Base-by-base conservation (phyloP, 192 early-diverging fungal genomes). In the Entophlyctis luteolus region DNA sequence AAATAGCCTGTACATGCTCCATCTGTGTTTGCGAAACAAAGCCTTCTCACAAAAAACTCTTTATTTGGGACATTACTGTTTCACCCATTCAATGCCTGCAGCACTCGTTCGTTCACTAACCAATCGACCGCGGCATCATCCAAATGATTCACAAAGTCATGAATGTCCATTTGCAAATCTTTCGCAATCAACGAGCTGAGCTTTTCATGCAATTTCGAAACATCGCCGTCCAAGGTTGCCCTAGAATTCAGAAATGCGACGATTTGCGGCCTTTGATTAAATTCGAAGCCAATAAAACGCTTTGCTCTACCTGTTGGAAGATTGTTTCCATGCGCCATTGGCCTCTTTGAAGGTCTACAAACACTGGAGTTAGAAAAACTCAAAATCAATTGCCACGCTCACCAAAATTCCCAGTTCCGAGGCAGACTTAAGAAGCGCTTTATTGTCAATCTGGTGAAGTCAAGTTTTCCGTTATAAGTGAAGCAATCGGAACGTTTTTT, bases 81-180 rank as follows among this genome's bases (percentile, higher is more conserved):
- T n/a, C n/a, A n/a, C n/a, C n/a, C n/a, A n/a, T n/a, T n/a, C n/a
- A 59, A 59, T 20, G 38, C 58, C 3, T 42, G 10, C n/a, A 10
- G 32, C 27, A 63, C 8, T 48, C 47, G 29, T n/a, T 1, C 66
- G 68, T 85, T 83, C 33, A 35, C 58, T 50, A 90, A 67, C 89
- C 89, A 90, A 72, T 89, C 87, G 56, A 67, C 60, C 33, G 68
- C 56, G 22, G 84, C 65, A 52, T 90, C 73, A 68, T 90, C 87
- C 35, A 90, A 55, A 70, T 90, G 89, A 58, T 78, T 83, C 38
- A 87, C 87, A 62, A 90, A 87, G 63, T 90, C 89, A 33, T 76
- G 71, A 32, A 90, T 18, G 5, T 31, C 3, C 14, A 20, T 59
- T 56, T 68, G 56, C 29, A 4, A 0, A 32, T 59, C 32, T 8